Percentiles rank a stretch among this genome's conserved stretches.
Conservation (phyloP, 31 red algal species). For the Bonnemaisonia californica region DNA sequence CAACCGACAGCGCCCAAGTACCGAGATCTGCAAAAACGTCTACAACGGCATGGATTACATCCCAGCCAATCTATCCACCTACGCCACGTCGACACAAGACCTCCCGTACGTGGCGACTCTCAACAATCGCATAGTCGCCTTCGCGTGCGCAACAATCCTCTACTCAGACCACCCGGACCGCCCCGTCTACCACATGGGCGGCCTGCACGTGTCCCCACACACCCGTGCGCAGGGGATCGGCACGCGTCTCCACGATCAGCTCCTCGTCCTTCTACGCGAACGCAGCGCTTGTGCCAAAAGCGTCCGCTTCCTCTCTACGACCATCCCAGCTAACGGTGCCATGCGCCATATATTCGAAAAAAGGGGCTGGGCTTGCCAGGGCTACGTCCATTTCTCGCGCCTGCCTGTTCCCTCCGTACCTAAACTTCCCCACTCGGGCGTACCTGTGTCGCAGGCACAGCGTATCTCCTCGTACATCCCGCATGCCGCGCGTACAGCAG, state of each 20-base stretch:
- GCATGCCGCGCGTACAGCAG: not conserved
- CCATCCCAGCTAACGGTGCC: not conserved
- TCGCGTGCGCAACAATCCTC: not conserved
- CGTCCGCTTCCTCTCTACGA: not conserved
- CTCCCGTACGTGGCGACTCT: not conserved
- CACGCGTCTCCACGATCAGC: not conserved
- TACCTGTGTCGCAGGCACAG: not conserved
- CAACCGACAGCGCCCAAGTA: not conserved
- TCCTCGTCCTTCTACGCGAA: not conserved
- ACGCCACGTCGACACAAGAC: not conserved
- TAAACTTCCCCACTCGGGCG: not conserved
- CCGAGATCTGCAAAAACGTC: conserved; percentile 20
- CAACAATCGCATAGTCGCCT: not conserved
- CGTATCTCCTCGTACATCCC: not conserved
- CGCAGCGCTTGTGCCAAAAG: not conserved
- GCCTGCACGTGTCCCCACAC: not conserved
- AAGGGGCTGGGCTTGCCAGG: conserved; percentile 3
- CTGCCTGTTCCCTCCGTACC: not conserved
- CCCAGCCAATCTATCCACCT: not conserved
- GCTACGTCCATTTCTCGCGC: not conserved
- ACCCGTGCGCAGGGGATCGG: not conserved
- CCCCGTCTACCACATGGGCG: not conserved
- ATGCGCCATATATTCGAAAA: conserved; percentile 9
- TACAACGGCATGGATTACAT: conserved; percentile 4
- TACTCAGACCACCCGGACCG: not conserved